Evolutionary conservation across 805 yeast genomes (phyloP).

Genomic region (Wickerhamiella shivajii): DNA sequence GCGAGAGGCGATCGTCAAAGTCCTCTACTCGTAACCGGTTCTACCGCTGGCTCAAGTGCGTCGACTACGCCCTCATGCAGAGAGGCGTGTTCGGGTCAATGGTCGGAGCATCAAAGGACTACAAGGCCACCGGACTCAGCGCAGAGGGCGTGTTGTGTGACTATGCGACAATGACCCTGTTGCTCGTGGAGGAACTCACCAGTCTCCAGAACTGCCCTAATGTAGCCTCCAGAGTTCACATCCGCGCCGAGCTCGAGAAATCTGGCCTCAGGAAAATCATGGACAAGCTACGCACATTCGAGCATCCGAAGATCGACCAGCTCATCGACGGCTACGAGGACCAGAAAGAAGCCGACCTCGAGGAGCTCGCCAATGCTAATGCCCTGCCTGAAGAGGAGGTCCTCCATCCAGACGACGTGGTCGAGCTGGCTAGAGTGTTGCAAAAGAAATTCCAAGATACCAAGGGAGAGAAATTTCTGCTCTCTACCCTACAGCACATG

Average conservation of each 20-base stretch:
- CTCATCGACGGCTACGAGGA: conserved; percentile 51
- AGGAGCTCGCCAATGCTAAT: conserved; percentile 24
- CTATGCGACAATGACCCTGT: conserved; percentile 54
- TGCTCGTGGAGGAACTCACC: conserved; percentile 49
- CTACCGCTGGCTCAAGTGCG: conserved; percentile 56
- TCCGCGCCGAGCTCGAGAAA: conserved; percentile 46
- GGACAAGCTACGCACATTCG: conserved; percentile 36
- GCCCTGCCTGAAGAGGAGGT: no score
- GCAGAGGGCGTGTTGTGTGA: conserved; percentile 55
- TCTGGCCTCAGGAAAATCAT: conserved; percentile 43
- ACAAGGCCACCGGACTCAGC: conserved; percentile 34
- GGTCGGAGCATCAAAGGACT: conserved; percentile 86
- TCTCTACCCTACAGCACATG: conserved; percentile 53
- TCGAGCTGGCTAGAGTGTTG: conserved; percentile 46
- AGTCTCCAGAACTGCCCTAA: conserved; percentile 19
- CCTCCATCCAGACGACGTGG: conserved; percentile 44
- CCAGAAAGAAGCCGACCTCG: conserved; percentile 30
- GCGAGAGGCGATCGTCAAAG: neutral
- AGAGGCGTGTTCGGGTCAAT: conserved; percentile 80
- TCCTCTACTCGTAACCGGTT: conserved; percentile 31
- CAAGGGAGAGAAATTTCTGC: conserved; percentile 42
- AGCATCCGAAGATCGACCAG: conserved; percentile 45
- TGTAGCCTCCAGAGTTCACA: conserved; percentile 31
- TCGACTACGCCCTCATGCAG: conserved; percentile 60
- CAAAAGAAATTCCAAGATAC: conserved; percentile 44